These are phyloP conservation scores for Serendipita vermifera DNA, from an alignment of 768 basidiomycete species.

Conservation along the genomic window DNA sequence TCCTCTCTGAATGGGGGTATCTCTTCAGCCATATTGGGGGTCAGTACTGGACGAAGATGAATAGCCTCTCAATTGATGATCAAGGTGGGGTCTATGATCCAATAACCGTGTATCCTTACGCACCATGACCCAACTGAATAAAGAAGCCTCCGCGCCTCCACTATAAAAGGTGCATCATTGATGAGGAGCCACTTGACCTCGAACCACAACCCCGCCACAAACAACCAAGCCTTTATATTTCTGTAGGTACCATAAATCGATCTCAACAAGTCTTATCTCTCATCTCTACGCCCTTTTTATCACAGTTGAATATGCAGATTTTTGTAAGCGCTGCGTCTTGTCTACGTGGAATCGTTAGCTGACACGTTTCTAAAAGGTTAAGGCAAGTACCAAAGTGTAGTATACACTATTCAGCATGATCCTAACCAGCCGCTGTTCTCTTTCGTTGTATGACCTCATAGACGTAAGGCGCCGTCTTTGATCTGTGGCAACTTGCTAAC, in stretches of 20 bases:
- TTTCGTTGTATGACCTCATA: background rate
- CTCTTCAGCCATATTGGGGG: too few relatives aligned
- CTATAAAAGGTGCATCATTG: too few relatives aligned
- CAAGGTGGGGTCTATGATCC: too few relatives aligned
- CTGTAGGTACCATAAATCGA: background rate
- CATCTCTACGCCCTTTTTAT: background rate
- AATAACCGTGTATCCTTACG: too few relatives aligned
- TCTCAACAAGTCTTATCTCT: background rate
- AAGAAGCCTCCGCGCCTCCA: background rate
- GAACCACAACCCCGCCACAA: background rate
- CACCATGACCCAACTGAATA: too few relatives aligned
- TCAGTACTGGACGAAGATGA: too few relatives aligned
- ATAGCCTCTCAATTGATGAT: too few relatives aligned
- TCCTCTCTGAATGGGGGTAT: constrained; percentile 3
- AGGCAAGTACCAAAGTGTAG: background rate
- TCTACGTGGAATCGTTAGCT: background rate
- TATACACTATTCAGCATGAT: too few relatives aligned
- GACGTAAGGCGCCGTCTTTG: too few relatives aligned
- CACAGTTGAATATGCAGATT: constrained; percentile 6
- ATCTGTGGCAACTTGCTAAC: background rate
- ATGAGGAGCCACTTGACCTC: background rate
- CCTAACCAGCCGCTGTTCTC: background rate
- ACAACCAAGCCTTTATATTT: background rate
- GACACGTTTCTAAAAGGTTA: background rate
- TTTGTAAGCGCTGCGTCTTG: constrained; percentile 1